Conservation (phyloP, 1,139 yeast genomes). For the Pneumocystis oryctolagi region DNA sequence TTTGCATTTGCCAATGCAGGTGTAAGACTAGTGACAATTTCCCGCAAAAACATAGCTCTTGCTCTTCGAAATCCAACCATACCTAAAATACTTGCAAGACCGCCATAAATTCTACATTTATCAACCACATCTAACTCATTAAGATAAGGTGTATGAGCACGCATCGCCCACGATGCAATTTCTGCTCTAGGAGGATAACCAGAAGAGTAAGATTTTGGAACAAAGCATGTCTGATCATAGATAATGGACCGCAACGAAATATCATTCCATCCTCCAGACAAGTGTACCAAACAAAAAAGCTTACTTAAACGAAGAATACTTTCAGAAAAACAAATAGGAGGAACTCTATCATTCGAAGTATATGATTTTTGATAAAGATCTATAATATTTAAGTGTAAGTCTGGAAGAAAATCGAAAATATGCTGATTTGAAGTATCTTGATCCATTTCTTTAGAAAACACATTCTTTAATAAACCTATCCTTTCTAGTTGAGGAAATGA, state of each 20-base stretch:
- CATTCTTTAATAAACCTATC: slow-evolving; percentile 17
- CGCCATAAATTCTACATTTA: slow-evolving; percentile 38
- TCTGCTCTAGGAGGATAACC: slow-evolving; percentile 11
- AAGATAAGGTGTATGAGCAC: slow-evolving; percentile 17
- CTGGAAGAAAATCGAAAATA: slow-evolving; percentile 38
- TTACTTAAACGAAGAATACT: slow-evolving; percentile 49
- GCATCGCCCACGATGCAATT: slow-evolving; percentile 12
- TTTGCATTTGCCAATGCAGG: slow-evolving; percentile 28
- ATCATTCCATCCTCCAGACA: slow-evolving; percentile 37
- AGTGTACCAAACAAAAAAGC: slow-evolving; percentile 41
- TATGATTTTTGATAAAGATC: slow-evolving; percentile 47
- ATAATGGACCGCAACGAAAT: slow-evolving; percentile 32
- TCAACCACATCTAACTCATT: slow-evolving; percentile 18
- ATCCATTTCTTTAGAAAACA: slow-evolving; percentile 9
- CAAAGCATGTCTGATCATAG: slow-evolving; percentile 20
- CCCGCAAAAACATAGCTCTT: slow-evolving; percentile 51
- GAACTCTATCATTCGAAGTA: slow-evolving; percentile 59
- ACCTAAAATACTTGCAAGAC: slow-evolving; percentile 51
- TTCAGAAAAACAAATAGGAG: slow-evolving; percentile 68
- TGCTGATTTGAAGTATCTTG: slow-evolving; percentile 14
- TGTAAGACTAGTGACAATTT: slow-evolving; percentile 38
- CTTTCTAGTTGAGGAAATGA: slow-evolving; percentile 12
- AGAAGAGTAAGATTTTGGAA: slow-evolving; percentile 17
- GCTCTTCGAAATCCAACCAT: slow-evolving; percentile 51
- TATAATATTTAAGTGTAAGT: slow-evolving; percentile 36